Percentiles rank a stretch among this genome's conserved stretches.
Evolutionary conservation across 2,329 filamentous ascomycete species (phyloP).

Genomic region (Xylaria sp.): DNA sequence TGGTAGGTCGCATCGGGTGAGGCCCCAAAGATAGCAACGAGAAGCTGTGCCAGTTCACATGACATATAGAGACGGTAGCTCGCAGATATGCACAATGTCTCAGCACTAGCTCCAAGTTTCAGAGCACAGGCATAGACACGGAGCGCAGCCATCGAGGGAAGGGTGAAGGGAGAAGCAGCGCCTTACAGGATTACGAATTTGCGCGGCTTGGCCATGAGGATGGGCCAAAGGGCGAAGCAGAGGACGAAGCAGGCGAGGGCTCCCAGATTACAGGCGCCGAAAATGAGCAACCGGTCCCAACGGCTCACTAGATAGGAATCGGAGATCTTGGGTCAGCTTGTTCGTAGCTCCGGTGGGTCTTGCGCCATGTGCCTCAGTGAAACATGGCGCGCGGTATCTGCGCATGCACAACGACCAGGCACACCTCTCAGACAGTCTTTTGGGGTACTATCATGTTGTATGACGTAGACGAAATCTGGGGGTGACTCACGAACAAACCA

Average conservation of each 20-base stretch:
- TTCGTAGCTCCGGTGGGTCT: constrained; percentile 30
- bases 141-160: constrained; percentile 24
- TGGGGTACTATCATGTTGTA: constrained; percentile 29
- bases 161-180: constrained; percentile 20
- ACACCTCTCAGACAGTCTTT: constrained; percentile 48
- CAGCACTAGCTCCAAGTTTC: constrained; percentile 19
- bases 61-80: constrained; percentile 40
- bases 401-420: constrained; percentile 49
- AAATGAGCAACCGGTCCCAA: constrained; percentile 95
- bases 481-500: constrained; percentile 88
- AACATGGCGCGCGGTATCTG: constrained; percentile 50
- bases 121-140: constrained; percentile 27
- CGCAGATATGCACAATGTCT: constrained; percentile 36
- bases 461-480: constrained; percentile 30
- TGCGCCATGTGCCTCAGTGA: constrained; percentile 48
- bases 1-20: constrained; percentile 25
- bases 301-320: constrained; percentile 74
- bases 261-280: constrained; percentile 87
- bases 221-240: constrained; percentile 87
- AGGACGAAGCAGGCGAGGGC: constrained; percentile 91
- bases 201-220: constrained; percentile 78
- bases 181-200: constrained; percentile 98
- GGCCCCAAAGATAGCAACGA: constrained; percentile 32
- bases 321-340: constrained; percentile 42
- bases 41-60: constrained; percentile 35